Base-by-base conservation (phyloP, 2,329 filamentous ascomycete genomes). In the Domatiomyces globalis region DNA sequence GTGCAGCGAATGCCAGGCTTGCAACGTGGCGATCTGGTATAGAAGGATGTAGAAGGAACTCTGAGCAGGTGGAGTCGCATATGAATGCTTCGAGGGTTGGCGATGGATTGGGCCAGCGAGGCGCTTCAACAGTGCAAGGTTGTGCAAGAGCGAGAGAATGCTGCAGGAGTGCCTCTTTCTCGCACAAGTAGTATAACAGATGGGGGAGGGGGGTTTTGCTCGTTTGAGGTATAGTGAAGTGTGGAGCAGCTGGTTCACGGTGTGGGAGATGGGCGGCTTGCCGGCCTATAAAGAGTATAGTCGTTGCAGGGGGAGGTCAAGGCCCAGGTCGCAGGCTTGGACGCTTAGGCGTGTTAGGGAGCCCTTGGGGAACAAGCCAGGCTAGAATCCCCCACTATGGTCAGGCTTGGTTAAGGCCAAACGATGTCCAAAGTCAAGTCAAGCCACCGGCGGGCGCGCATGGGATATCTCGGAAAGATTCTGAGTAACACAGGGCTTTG, bases 291-390 rank as follows among this genome's bases (percentile, higher is more conserved):
- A 45, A 22, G 33, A 49, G 49, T 33, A 45, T 46, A 53, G 51
- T 43, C 25, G 9, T 9, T 20, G 20, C 29, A 20, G 47, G 47
- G 46, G 36, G 42, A 45, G 33, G 42, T 18, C 45, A 39, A 53
- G 51, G 51, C 36, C 50, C 51, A 48, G 51, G 48, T 50, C 51
- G 51, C n/a, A 47, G 20, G 20, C 45, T 47, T 25, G 22, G 22
- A 25, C 22, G 22, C 22, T 25, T 25, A 25, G 22, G 22, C 22
- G 22, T 25, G 3, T 25, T 25, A 6, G 22, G 22, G 22, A 25
- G 22, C 6, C 3, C 22, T 25, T 39, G 33, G 12, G 33, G 33
- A 2, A 12, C 33, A 15, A 39, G 33, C 12, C 33, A 39, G 33
- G 33, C 33, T 39, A 39, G 12, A 10, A 15, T 15, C 33, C 33